Evolutionary conservation across 1,139 yeast genomes (phyloP), one percentile per base, ranked within the genome.

Genomic region (Candida buenavistaensis): DNA sequence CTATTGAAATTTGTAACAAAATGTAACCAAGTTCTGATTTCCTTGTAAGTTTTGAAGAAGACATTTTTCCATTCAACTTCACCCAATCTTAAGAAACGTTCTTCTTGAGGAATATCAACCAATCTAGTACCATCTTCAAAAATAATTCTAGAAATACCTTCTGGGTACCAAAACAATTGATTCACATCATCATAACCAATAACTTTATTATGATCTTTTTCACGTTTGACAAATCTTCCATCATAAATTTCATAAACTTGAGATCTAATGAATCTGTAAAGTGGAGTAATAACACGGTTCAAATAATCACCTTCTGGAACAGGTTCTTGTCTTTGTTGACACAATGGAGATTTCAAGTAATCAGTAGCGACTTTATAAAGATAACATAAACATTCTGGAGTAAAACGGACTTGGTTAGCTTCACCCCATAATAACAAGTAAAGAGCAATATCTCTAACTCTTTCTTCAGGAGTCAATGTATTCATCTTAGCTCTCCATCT

Each of bases 121-220:
- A 92, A 72, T 60, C 96, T 82, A 23, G 95, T 72, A 46, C 95
- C 96, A 60, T 92, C 97, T 57, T 84, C 90, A 55, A 90, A 79
- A 33, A 84, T 77, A 55, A 92, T 90, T 68, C 95, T 83, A 43
- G 94, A 85, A 52, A 92, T 85, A 73, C 98, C 99, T 68, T 92
- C 97, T 28, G 98, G 97, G 67, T 92, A 94, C 98, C 99, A 92
- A 69, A 92, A 92, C 52, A 92, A 78, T 72, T 94, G 99, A 67
- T 94, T 92, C 43, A 92, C 95, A 72, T 94, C 98, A 71, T 92
- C 99, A 62, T 92, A 92, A 63, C 98, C 98, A 57, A 92, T 82
- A 49, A 92, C 78, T 58, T 85, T 77, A 71, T 89, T 85, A 70
- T 94, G 98, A 64, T 92, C 98, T 54, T 78, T 85, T 74, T 92